Evolutionary conservation across 768 basidiomycete species (phyloP), one percentile per base, ranked within the genome.

Genomic region (Hypholoma fasciculare): DNA sequence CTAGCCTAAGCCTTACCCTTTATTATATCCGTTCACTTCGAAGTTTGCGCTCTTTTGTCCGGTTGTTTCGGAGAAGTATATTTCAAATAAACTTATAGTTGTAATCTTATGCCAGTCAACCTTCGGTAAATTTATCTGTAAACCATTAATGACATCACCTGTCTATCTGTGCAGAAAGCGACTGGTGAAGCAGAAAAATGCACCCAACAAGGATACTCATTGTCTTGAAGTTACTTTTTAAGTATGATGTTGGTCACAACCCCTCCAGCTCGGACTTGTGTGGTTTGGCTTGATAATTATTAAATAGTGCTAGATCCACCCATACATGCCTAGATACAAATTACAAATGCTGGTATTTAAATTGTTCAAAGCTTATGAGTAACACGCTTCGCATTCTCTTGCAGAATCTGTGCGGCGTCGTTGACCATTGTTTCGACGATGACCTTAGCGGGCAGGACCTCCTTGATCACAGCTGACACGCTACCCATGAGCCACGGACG

Each of bases 401-500:
- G 62, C 26, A 82, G 52, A 56, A 75, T 66, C 16, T 64, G 62
- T 9, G 71, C 74, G 17, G 78, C 80, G 8, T 78, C 71, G 12
- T 68, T 63, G 5, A 82, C 74, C 93, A 96, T 95, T 58, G 81
- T 79, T 27, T 94, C 91, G 49, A 94, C 78, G 63, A 96, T 96
- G 50, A 79, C 78, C 75, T 93, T 84, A 7, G 94, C 95, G 5
- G 95, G 92, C 11, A 86, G 78, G 36, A 96, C 72, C 1, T 95
- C 90, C 56, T 88, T 67, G 57, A 92, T 86, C 46, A 90, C 76
- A 23, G 80, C 86, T 13, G 91, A 81, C 30, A 95, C 92, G 55
- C 85, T 83, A 50, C 95, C 96, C 77, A 96, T 92, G 49, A 96
- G 79, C 88, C 89, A 96, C 20, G 86, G 72, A 61, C 87, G 76